These are phyloP conservation scores for Ramularia endophylla DNA, from an alignment of 2,329 filamentous ascomycete genomes.

Conservation along the genomic window DNA sequence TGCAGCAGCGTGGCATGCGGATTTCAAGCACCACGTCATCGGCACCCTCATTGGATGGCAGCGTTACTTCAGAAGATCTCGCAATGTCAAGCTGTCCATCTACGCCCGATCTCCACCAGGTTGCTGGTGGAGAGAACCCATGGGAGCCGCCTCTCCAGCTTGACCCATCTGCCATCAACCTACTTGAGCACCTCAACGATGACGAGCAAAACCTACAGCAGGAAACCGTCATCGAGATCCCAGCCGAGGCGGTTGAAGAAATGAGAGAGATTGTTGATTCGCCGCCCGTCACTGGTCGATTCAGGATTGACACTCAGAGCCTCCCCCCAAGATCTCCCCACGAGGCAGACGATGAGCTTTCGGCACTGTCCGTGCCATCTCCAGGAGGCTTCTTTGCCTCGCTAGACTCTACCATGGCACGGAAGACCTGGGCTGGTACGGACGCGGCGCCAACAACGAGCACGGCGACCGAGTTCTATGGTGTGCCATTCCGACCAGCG, in stretches of 20 bases:
- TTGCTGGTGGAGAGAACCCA: constrained; percentile 51
- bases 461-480: constrained; percentile 89
- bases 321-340: constrained; percentile 32
- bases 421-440: constrained; percentile 72
- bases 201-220: constrained; percentile 32
- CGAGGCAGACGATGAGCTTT: constrained; percentile 56
- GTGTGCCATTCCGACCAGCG: constrained; percentile 63
- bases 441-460: constrained; percentile 68
- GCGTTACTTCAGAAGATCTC: constrained; percentile 80
- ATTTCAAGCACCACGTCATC: constrained; percentile 66
- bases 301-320: constrained; percentile 27
- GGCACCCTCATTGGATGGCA: constrained; percentile 84
- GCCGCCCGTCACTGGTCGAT: constrained; percentile 40
- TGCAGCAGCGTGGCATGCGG: constrained; percentile 53
- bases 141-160: constrained; percentile 59
- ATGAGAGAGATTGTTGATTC: constrained; percentile 56
- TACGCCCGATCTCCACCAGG: constrained; percentile 63
- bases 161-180: constrained; percentile 73
- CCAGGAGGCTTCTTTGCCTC: constrained; percentile 89
- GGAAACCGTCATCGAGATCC: constrained; percentile 36
- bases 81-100: constrained; percentile 76
- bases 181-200: constrained; percentile 66
- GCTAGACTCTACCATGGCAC: constrained; percentile 61
- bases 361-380: constrained; percentile 80
- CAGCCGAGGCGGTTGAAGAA: constrained; percentile 45